phyloP scores from a whole-genome alignment of 108 stramenopile genomes.

The Nitzschia inconspicua region DNA sequence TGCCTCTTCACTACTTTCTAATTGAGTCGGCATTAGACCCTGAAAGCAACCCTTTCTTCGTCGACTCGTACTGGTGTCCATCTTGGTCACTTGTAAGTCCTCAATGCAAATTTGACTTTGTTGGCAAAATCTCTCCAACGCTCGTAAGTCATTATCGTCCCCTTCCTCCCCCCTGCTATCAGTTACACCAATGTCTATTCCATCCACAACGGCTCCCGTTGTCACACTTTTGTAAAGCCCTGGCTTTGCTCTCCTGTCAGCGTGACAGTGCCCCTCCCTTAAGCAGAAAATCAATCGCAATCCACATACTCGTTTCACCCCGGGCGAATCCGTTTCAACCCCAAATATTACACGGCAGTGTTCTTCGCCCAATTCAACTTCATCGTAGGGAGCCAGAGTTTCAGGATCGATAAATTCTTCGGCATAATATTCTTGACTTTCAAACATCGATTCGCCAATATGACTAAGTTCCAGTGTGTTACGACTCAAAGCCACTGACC shows the following conservation, averaged over 20 bases:
- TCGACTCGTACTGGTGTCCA: too few relatives aligned
- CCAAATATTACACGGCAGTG: slow-evolving; percentile 24
- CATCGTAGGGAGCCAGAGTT: slow-evolving; percentile 46
- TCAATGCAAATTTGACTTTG: slow-evolving; percentile 6
- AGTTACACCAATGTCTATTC: slow-evolving; percentile 13
- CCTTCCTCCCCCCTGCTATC: slow-evolving; percentile 42
- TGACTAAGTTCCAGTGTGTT: slow-evolving; percentile 37
- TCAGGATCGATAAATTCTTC: slow-evolving; percentile 60
- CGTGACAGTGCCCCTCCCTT: slow-evolving; percentile 19
- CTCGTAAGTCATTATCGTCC: slow-evolving; percentile 36
- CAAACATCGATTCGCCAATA: slow-evolving; percentile 38
- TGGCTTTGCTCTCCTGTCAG: slow-evolving; percentile 30
- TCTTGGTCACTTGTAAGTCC: too few relatives aligned
- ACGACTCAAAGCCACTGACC: too few relatives aligned
- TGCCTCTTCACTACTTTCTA: too few relatives aligned
- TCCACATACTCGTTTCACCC: slow-evolving; percentile 22
- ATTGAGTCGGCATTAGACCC: too few relatives aligned
- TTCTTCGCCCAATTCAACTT: slow-evolving; percentile 31
- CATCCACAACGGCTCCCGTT: slow-evolving; percentile 32
- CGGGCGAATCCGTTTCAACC: slow-evolving; percentile 20
- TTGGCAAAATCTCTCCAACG: slow-evolving; percentile 14
- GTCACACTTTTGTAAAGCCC: slow-evolving; percentile 32
- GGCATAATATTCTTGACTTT: slow-evolving; percentile 17
- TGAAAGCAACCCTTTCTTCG: too few relatives aligned
- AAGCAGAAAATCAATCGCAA: not conserved